Evolutionary conservation across 148 eudicot genomes (phyloP).

Genomic region (Fagopyrum esculentum): DNA sequence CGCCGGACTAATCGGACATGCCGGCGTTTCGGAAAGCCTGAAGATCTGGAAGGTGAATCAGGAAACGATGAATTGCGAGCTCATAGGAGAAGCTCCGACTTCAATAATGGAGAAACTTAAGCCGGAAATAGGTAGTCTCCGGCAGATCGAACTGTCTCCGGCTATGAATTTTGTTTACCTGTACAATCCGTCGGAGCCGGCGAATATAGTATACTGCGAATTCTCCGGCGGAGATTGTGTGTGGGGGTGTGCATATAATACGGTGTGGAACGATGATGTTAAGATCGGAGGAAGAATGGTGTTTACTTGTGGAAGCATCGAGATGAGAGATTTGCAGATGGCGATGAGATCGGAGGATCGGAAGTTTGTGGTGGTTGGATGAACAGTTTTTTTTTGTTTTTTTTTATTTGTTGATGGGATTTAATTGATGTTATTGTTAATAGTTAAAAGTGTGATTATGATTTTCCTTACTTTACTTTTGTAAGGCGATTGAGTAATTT

Average conservation of each 20-base stretch:
- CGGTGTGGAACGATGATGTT: slow-evolving; percentile 19
- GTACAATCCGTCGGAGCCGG: slow-evolving; percentile 27
- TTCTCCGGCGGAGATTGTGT: slow-evolving; percentile 16
- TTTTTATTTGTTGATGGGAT: not conserved
- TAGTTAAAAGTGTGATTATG: not conserved
- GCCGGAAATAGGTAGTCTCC: slow-evolving; percentile 18
- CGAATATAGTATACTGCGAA: slow-evolving; percentile 39
- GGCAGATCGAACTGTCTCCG: slow-evolving; percentile 26
- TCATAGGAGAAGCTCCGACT: slow-evolving; percentile 50
- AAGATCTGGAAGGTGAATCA: slow-evolving; percentile 37
- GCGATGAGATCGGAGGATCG: slow-evolving; percentile 20
- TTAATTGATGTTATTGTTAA: not conserved
- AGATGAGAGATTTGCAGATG: slow-evolving; percentile 30
- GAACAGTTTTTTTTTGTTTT: too few species aligned
- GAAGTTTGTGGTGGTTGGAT: not conserved
- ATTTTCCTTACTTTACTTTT: not conserved
- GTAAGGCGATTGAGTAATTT: not conserved
- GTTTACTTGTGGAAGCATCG: slow-evolving; percentile 38
- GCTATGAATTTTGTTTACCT: slow-evolving; percentile 30
- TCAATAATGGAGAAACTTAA: slow-evolving; percentile 32
- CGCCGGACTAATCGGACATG: slow-evolving; percentile 31
- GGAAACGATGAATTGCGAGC: slow-evolving; percentile 17
- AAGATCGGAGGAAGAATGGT: slow-evolving; percentile 30
- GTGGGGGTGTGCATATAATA: slow-evolving; percentile 46
- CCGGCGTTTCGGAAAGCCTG: slow-evolving; percentile 19